These are phyloP conservation scores for Exophiala sp. DNA, from an alignment of 2,329 filamentous ascomycete genomes.

Conservation along the genomic window DNA sequence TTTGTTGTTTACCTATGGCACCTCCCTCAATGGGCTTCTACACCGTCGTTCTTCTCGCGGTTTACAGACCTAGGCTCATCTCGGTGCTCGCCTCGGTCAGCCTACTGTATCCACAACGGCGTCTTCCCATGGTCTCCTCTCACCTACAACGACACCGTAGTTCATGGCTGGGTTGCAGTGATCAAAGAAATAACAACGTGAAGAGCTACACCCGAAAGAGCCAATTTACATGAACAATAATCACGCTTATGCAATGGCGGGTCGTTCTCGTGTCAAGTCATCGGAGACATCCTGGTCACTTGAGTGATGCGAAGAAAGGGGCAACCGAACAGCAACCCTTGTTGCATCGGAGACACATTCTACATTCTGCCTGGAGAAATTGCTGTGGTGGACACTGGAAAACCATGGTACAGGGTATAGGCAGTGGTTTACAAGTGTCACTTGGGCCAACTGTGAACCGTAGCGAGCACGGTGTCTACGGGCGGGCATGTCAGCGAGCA, in stretches of 20 bases:
- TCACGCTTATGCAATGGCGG: constrained; percentile 18
- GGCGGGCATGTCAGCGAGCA: too few relatives aligned
- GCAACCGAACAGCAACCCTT: constrained; percentile 3
- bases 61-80: background rate
- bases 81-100: background rate
- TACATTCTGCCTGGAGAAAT: constrained; percentile 8
- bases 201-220: background rate
- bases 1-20: too few relatives aligned
- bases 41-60: background rate
- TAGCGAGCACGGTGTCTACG: background rate
- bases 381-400: constrained; percentile 5
- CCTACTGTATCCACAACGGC: background rate
- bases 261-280: constrained; percentile 6
- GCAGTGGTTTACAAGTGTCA: background rate
- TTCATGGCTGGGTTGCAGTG: background rate
- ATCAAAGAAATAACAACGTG: background rate
- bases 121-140: background rate
- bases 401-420: background rate
- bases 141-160: background rate
- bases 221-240: constrained; percentile 10
- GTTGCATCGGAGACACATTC: constrained; percentile 9
- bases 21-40: background rate
- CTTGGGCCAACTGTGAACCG: background rate
- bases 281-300: constrained; percentile 13
- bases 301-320: constrained; percentile 11